Base-by-base conservation (phyloP, 1,284 basidiomycete species). In the Microbotryomycetes sp. region DNA sequence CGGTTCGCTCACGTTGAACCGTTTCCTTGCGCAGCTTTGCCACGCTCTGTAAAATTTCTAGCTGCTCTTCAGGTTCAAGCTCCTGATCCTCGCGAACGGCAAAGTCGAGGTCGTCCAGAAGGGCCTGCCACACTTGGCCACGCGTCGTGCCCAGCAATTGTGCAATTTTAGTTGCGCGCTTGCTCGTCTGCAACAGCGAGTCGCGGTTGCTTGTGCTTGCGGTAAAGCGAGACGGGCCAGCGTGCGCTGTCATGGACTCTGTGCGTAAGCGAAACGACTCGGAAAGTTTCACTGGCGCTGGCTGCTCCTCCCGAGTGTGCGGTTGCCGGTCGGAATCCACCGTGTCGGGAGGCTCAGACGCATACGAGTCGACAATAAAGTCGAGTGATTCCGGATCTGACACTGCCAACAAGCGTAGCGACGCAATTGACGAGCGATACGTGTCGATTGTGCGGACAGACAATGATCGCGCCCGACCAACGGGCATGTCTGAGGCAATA, bases 11-110 rank as follows among this genome's bases (percentile, higher is more conserved):
- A n/a, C n/a, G n/a, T n/a, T n/a, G n/a, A n/a, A n/a, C n/a, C n/a
- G n/a, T n/a, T n/a, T n/a, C n/a, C n/a, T n/a, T n/a, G n/a, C n/a
- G n/a, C 31, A 67, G 27, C 27, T 47, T 48, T 11, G 53, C 48
- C 4, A 67, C 49, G 2, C 52, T 52, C 4, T 23, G 7, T n/a
- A 67, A n/a, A 0, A 67, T 49, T 35, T 61, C 59, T 5, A 28
- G 13, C 18, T 59, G 26, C 45, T 67, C 65, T 5, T 67, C 65
- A 9, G 54, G 57, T 16, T 67, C 65, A 7, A 67, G 45, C 13
- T 53, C 47, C 5, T 29, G 48, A 41, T 67, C 65, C 15, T 61
- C 65, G 18, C 51, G 31, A 31, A 67, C 45, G 13, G 54, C 50
- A 7, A 35, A 51, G 28, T 46, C 31, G 46, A 67, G 29, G 41